Evolutionary conservation across 2,329 filamentous ascomycete genomes (phyloP), one percentile per base, ranked within the genome.

Genomic region (Aspergillus spinulosporus): DNA sequence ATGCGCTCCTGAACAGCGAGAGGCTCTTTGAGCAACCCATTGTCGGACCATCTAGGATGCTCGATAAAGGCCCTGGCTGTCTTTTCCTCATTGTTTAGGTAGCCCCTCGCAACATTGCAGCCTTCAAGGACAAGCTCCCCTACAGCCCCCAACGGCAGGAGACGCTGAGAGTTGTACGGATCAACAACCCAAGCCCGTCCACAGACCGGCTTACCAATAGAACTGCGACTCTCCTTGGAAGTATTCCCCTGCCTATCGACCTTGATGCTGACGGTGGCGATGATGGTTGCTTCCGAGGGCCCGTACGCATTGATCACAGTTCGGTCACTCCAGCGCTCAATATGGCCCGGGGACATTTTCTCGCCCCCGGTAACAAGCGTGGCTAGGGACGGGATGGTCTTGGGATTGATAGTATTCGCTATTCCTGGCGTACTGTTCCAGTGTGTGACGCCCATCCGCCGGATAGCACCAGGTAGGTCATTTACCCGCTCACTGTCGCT

Each of bases 71-170:
- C 64, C 2, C 65, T 60, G 26, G 62, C 65, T 1, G 73, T 75
- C 47, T 72, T 73, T 34, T 63, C 56, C 21, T 62, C 62, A 31
- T 73, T 65, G 8, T 70, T 69, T 26, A 79, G 64, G 53, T 81
- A 81, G 4, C 73, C 79, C 12, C 70, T 69, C 1, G 70, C 77
- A 5, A 81, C 69, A 21, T 73, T 74, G 15, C 74, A 75, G 2
- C 78, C 77, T 61, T 80, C 76, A 0, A 82, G 57, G 0, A 80
- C 61, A 52, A 82, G 59, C 60, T 82, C 79, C 6, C 79, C 79
- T 11, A 77, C 67, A 12, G 71, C 71, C 4, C 79, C 80, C 2
- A 80, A 63, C 0, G 78, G 73, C 1, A 75, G 65, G n/a, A 78
- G 67, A 1, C 67, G 65, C 40, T 75, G 65, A 45, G 66, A 62